Percentiles rank a stretch among this genome's conserved stretches.
Evolutionary conservation across 306 rosid species (phyloP).

Genomic region (Quercus mongolica): DNA sequence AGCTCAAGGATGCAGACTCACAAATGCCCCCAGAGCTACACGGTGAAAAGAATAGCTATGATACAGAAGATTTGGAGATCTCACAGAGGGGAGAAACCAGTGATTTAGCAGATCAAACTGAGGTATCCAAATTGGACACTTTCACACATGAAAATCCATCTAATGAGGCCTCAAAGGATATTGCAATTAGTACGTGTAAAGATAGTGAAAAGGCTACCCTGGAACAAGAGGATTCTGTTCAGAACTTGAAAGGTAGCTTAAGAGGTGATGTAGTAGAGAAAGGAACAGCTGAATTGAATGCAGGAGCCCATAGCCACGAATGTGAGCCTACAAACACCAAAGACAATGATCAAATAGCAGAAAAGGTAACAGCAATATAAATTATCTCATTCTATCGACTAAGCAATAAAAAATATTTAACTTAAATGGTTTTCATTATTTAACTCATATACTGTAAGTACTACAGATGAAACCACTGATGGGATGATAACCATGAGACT

Average conservation of each 20-base stretch:
- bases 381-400: background rate
- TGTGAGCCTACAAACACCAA: constrained; percentile 6
- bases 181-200: background rate
- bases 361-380: constrained; percentile 18
- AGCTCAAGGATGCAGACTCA: constrained; percentile 7
- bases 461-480: background rate
- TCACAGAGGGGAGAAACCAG: constrained; percentile 2
- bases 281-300: constrained; percentile 15
- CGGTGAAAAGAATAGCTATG: constrained; percentile 4
- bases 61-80: background rate
- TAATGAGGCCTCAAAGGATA: background rate
- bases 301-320: background rate
- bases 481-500: background rate
- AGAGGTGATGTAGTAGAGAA: background rate
- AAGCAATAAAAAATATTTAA: background rate
- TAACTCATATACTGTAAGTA: background rate
- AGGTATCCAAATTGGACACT: constrained; percentile 6
- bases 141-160: background rate
- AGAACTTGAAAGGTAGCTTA: constrained; percentile 3
- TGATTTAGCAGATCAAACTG: background rate
- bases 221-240: constrained; percentile 6
- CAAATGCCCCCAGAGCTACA: background rate
- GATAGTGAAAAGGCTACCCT: background rate
- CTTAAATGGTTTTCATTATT: background rate
- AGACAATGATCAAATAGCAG: background rate